Evolutionary conservation across 805 yeast genomes (phyloP), one percentile per base, ranked within the genome.

Genomic region (Wickerhamomyces bisporus): DNA sequence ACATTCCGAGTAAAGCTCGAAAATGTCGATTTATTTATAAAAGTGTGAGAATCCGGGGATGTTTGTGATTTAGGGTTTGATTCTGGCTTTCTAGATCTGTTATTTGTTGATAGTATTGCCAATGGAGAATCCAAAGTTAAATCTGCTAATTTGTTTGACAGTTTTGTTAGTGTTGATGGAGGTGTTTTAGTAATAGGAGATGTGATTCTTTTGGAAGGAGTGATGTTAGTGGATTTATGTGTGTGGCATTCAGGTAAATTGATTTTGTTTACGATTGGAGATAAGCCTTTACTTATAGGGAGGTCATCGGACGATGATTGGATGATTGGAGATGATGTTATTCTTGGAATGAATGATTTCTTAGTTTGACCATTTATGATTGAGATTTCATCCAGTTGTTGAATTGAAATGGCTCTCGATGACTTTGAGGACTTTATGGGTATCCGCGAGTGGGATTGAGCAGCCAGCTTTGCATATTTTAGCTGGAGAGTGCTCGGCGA

Each of bases 281-380:
- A 40, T 12, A 41, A 23, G 9, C 12, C 14, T 30, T 20, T 30
- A 25, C 26, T 30, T 13, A 17, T 6, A n/a, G 15, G 4, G 6
- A 2, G 26, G 8, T n/a, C 27, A 13, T 9, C 13, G 5, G 23
- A 17, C 13, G 11, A 7, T 16, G 32, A 19, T 6, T 5, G 28
- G 10, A 39, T 24, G n/a, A 27, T 26, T 5, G 55, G 50, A 1
- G 56, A 44, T 1, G 54, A 48, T 3, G 44, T 39, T 20, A 49
- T 49, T 34, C 55, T 45, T 14, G 55, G 54, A 13, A 52, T 51
- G 3, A 42, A 17, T 14, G 55, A 48, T 17, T 43, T 43, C 23
- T 45, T 45, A 30, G 30, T 27, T 18, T 33, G 31, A 1, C 32
- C 34, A 3, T 44, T 45, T 18, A 38, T 34, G 9, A 15, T 4